Evolutionary conservation across 345 rosid species (phyloP), one percentile per base, ranked within the genome.

Genomic region (Populus pruinosa): DNA sequence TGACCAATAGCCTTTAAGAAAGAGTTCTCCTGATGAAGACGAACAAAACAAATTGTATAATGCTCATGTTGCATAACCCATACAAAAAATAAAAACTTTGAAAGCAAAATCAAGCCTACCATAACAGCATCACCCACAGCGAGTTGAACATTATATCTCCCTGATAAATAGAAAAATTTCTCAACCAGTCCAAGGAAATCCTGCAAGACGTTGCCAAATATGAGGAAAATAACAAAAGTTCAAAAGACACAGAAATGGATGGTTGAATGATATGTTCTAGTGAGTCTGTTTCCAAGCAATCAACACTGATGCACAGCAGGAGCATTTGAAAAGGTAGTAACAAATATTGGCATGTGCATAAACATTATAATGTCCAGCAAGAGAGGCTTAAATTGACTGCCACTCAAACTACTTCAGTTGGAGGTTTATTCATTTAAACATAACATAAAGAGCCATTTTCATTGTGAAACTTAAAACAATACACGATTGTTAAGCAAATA

Each of bases 141-240:
- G n/a, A 96, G 92, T 86, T 96, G 94, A 69, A 94, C 86, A 77
- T 92, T 91, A 67, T 94, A 96, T 88, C 77, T 89, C 72, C 98
- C 97, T 8, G 98, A 96, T 33, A 94, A 92, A 79, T 96, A 96
- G 87, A 83, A 96, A 67, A 96, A 89, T 86, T 92, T 94, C 84
- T 96, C 99, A 68, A 96, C 97, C 82, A 92, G 83, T 71, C 97
- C 91, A 29, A 96, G 96, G 82, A 96, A 94, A 87, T 94, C 97
- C 99, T 96, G 67, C 83, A 82, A 41, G 65, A 78, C 77, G 31
- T 27, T 64, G 49, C 63, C 55, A 12, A 56, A 35, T 23, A 67
- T 77, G 11, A 70, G 61, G 67, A 36, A 47, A 64, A 82, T 27
- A 23, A 41, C 33, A 35, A 49, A 50, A 44, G 8, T 6, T 35